Conservation (phyloP, 1,139 yeast species). For the Geotrichum phurueaensis region DNA sequence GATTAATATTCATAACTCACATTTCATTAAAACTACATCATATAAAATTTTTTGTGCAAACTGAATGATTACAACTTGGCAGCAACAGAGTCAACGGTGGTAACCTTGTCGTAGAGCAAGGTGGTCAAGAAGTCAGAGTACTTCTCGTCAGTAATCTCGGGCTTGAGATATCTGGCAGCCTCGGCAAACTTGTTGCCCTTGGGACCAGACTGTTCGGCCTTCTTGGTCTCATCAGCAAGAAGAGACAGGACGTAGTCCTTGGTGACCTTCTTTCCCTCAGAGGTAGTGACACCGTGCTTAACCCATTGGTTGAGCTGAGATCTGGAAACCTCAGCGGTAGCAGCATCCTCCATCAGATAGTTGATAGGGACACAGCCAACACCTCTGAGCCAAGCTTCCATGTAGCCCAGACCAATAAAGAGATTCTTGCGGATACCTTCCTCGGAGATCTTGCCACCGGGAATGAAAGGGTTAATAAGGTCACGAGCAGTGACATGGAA, state of each 20-base stretch:
- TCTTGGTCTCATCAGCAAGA: conserved; percentile 55
- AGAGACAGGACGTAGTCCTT: conserved; percentile 54
- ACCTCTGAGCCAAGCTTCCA: conserved; percentile 77
- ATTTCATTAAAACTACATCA: conserved; percentile 1
- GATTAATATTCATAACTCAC: not conserved
- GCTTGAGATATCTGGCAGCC: conserved; percentile 56
- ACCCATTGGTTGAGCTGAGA: conserved; percentile 80
- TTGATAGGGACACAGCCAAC: conserved; percentile 75
- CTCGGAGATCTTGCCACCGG: conserved; percentile 59
- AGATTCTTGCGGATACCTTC: conserved; percentile 64
- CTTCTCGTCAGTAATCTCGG: conserved; percentile 60
- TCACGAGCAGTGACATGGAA: conserved; percentile 54
- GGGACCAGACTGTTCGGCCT: conserved; percentile 47
- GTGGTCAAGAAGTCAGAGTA: conserved; percentile 65
- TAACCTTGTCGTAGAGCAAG: conserved; percentile 43
- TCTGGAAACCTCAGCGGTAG: conserved; percentile 77
- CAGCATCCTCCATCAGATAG: conserved; percentile 79
- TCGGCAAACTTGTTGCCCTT: conserved; percentile 37
- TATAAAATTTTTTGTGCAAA: not conserved
- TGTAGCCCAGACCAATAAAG: conserved; percentile 63
- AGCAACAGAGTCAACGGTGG: conserved; percentile 20
- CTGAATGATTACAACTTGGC: conserved; percentile 20
- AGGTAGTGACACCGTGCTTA: conserved; percentile 58
- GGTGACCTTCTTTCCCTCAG: conserved; percentile 32
- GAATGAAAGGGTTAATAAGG: conserved; percentile 59